Evolutionary conservation across 306 rosid genomes (phyloP), one percentile per base, ranked within the genome.

Genomic region (Cicer arietinum): DNA sequence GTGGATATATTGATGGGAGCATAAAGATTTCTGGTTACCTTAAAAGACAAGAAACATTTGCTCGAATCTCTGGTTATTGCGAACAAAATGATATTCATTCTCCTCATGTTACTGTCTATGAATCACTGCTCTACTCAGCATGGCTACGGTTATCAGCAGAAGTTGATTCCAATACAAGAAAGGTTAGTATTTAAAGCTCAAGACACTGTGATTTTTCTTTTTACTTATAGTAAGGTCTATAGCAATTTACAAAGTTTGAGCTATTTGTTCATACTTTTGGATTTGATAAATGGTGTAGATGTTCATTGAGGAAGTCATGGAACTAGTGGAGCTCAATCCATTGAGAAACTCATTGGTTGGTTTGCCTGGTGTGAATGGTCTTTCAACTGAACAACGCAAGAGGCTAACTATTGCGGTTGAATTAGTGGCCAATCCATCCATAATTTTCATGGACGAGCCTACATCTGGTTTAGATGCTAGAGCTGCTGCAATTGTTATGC

Each of bases 361-460:
- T 71, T 77, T 92, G 81, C 98, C 95, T 3, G 96, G 94, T 10
- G 92, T 87, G 56, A 88, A 58, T 68, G 98, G 98, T 67, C 96
- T 92, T 64, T 92, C 96, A 44, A 89, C 94, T 0, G 98, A 92
- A 84, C 98, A 92, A 30, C 94, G 94, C 17, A 92, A 92, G 82
- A 87, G 98, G 86, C 77, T 90, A 11, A 92, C 98, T 0, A 89
- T 92, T 51, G 96, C 96, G 30, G 98, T 92, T 30, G 96, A 92
- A 73, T 83, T 90, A 30, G 98, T 92, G 9, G 96, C 96, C 25
- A 92, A 90, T 74, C 98, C 98, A 6, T 92, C 98, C 56, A 90
- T 92, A 47, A 92, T 92, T 68, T 92, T 90, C 86, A 92, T 92
- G 98, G 98, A 92, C 22, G 98, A 92, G 85, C 98, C 98, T 64